Conservation (phyloP, 2,329 filamentous ascomycete species). For the Talaromyces sp. region DNA sequence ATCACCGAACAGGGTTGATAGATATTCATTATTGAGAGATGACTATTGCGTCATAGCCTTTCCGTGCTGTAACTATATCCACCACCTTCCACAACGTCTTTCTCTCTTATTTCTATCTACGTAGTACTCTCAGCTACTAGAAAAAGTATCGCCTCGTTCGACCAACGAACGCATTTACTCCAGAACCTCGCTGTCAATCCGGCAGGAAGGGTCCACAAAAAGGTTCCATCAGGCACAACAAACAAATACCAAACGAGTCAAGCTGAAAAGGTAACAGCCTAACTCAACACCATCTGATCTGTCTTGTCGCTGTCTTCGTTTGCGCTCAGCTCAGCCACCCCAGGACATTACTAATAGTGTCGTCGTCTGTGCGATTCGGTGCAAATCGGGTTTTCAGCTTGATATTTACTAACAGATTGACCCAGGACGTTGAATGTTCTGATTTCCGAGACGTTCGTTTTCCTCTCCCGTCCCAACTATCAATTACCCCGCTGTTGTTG, state of each 20-base stretch:
- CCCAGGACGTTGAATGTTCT: not conserved
- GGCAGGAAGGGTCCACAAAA: not conserved
- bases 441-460: not conserved
- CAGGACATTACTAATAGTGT: not conserved
- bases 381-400: not conserved
- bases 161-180: not conserved
- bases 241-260: not conserved
- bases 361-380: not conserved
- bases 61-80: not conserved
- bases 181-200: not conserved
- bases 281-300: not conserved
- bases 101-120: not conserved
- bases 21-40: not conserved
- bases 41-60: constrained; percentile 1
- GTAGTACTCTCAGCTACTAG: not conserved
- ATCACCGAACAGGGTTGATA: not conserved
- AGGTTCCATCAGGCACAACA: not conserved
- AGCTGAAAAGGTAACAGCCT: not conserved
- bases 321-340: constrained; percentile 1
- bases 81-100: not conserved
- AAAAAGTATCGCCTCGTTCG: not conserved
- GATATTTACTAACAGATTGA: not conserved
- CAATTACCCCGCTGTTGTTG: constrained; percentile 4
- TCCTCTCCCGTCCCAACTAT: not conserved
- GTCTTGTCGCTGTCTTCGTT: not conserved